Base-by-base conservation (phyloP, 192 early-diverging fungal species). In the Gonapodya prolifera region DNA sequence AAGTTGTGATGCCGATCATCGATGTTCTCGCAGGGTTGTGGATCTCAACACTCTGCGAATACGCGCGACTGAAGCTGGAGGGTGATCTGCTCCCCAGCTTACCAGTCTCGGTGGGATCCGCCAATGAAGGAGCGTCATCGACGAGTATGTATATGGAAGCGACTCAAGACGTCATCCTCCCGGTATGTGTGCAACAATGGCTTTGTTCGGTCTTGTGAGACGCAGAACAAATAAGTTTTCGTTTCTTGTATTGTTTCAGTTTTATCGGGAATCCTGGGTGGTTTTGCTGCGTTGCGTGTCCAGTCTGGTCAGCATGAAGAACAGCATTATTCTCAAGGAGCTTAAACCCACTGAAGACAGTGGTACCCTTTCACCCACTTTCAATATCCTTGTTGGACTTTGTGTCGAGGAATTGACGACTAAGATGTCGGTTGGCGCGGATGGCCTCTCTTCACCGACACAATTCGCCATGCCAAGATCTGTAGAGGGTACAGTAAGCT, bases 361-460 rank as follows among this genome's bases (percentile, higher is more conserved):
- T 84, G 13, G 28, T 32, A 8, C 69, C 32, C 18, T 8, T 71
- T 34, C 1, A 8, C 61, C 28, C 17, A 31, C 75, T 80, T 8
- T 61, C 69, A 89, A 85, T 78, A 88, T 92, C 17, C 79, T 94
- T 30, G 87, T 90, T 81, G 92, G 92, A 29, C 82, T 93, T 32
- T 92, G 91, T 76, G 80, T 91, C 2, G 91, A 93, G 76, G 84
- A 85, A 84, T 1, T 80, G 80, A 35, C 81, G 84, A 13, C 82
- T 80, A 8, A 80, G 79, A 35, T 83, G 82, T 77, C 28, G 35
- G 69, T 33, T 1, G n/a, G 33, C 23, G 33, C n/a, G 1, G 69
- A 77, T 32, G 28, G 23, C 30, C 33, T 77, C 28, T 75, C 76
- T 34, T 81, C 69, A 74, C n/a, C 79, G 18, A 35, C 75, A 0